These are phyloP conservation scores for Amaranthus palmeri DNA, from an alignment of 148 eudicot species.

Conservation along the genomic window DNA sequence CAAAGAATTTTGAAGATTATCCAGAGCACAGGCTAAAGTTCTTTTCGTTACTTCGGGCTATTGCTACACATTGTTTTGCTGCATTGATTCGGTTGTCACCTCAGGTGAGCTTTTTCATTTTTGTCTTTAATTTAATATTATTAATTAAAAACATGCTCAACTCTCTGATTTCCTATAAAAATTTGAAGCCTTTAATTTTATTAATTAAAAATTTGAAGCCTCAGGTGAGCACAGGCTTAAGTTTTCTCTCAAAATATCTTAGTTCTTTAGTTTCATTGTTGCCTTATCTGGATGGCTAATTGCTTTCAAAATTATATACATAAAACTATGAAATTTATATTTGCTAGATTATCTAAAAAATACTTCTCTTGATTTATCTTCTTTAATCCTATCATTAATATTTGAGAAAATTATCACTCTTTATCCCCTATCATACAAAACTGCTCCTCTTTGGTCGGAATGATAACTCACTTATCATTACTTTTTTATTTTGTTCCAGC, in stretches of 20 bases:
- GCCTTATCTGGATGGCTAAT: too few relatives aligned
- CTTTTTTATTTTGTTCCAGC: constrained; percentile 36
- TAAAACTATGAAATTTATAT: background rate
- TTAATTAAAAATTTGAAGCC: too few relatives aligned
- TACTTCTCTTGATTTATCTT: background rate
- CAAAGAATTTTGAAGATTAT: constrained; percentile 98
- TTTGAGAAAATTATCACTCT: background rate
- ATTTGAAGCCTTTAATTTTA: too few relatives aligned
- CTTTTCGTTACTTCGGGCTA: constrained; percentile 89
- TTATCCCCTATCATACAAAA: too few relatives aligned
- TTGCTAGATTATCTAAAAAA: background rate
- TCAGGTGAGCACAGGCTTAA: too few relatives aligned
- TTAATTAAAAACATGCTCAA: background rate
- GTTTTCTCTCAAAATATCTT: too few relatives aligned
- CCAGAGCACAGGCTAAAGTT: constrained; percentile 98
- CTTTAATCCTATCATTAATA: background rate
- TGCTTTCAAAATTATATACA: too few relatives aligned
- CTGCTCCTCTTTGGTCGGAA: background rate
- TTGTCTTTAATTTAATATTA: background rate
- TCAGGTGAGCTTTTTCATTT: constrained; percentile 46
- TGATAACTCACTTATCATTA: background rate
- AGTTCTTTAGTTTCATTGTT: too few relatives aligned
- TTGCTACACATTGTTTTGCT: constrained; percentile 91
- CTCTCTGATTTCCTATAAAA: too few relatives aligned
- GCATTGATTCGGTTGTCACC: constrained; percentile 78